Conservation (phyloP, 129 eudicot species). For the Flaveria ramosissima region DNA sequence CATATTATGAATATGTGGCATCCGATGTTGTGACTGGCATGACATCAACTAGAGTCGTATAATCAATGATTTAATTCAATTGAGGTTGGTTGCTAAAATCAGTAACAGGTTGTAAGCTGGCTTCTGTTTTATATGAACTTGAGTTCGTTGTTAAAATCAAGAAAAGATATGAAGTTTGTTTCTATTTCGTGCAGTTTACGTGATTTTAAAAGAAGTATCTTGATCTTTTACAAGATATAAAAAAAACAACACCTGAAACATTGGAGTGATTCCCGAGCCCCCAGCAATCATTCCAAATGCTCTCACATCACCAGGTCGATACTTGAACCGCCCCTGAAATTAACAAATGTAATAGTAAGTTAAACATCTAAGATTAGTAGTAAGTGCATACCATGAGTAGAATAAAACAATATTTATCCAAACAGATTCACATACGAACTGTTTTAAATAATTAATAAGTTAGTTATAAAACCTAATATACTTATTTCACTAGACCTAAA, state of each 20-base stretch:
- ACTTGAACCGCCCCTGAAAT: slow-evolving; percentile 52
- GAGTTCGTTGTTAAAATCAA: not conserved
- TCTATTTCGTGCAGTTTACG: not conserved
- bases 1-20: not conserved
- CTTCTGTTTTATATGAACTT: not conserved
- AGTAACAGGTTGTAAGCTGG: not conserved
- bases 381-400: not conserved
- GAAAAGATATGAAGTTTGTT: not conserved
- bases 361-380: slow-evolving; percentile 3
- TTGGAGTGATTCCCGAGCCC: slow-evolving; percentile 68
- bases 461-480: not conserved
- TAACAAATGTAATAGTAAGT: slow-evolving; percentile 7
- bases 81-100: not conserved
- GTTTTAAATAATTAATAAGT: not conserved
- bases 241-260: slow-evolving; percentile 54
- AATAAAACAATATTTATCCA: not conserved
- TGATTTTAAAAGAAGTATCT: not conserved
- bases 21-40: not conserved
- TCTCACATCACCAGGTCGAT: slow-evolving; percentile 55
- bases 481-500: slow-evolving; percentile 1
- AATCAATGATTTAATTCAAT: not conserved
- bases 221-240: not conserved
- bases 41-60: not conserved
- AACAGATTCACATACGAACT: not conserved
- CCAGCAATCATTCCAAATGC: slow-evolving; percentile 71